Base-by-base conservation (phyloP, 2,329 filamentous ascomycete species). In the Geosmithia morbida region DNA sequence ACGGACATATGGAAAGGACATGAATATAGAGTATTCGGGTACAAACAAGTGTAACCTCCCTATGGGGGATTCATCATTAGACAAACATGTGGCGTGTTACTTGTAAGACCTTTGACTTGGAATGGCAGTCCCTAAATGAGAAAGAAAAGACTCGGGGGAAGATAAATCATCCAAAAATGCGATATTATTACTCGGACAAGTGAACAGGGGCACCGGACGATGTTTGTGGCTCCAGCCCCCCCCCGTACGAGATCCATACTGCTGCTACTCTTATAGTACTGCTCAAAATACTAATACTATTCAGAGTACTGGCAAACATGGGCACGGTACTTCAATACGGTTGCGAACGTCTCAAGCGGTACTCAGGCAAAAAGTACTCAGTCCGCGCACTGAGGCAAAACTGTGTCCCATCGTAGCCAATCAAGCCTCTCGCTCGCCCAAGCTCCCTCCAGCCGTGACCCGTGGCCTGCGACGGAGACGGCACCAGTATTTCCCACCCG, bases 381-480 rank as follows among this genome's bases (percentile, higher is more conserved):
- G 33, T 37, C 33, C 13, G 33, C 33, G 14, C 33, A 37, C 33
- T 37, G 33, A 37, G 33, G 11, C 11, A 37, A 37, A 13, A 37
- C 33, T 37, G 33, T 37, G 33, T 11, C 14, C 33, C 33, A 37
- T 37, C 33, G 17, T 18, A 22, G 39, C 48, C 48, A 49, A 49
- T 49, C 30, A 49, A n/a, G 29, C 17, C 14, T 13, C 30, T 20
- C 17, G 16, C 26, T 39, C 42, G 41, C 26, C 11, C 46, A 44
- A 48, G 46, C 46, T 48, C 29, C 44, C 16, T 41, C 46, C 22
- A 43, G 40, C 46, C 46, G 44, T 47, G 41, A 18, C n/a, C 43
- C 22, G 46, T n/a, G 41, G 19, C 41, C 22, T 26, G 22, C 22
- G 22, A 37, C 14, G 33, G 33, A 16, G 33, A 37, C 33, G 11